Conservation (phyloP, 108 stramenopile genomes). For the Fistulifera solaris region DNA sequence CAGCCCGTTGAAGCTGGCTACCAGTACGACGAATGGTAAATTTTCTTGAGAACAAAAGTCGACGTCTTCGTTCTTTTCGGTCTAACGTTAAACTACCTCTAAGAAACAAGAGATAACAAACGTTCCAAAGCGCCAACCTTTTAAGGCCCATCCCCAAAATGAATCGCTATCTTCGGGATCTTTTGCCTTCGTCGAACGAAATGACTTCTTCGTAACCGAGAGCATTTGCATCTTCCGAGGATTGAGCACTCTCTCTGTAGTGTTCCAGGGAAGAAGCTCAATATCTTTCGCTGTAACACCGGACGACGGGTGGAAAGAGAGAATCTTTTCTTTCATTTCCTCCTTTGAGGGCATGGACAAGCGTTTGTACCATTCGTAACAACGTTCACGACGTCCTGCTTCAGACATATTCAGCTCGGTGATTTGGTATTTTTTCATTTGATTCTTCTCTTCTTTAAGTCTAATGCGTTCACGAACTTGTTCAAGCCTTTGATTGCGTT, state of each 20-base stretch:
- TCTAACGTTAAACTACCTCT: too few species aligned
- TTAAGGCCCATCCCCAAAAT: too few species aligned
- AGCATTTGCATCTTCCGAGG: not conserved
- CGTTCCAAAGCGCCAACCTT: too few species aligned
- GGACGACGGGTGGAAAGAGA: not conserved
- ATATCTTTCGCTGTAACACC: not conserved
- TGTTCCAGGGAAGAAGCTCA: conserved; percentile 6
- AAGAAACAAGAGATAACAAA: too few species aligned
- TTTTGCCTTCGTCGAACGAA: too few species aligned
- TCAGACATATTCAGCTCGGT: not conserved
- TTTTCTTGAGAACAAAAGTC: too few species aligned
- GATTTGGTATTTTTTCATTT: not conserved
- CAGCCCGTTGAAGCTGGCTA: too few species aligned
- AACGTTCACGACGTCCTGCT: conserved; percentile 1
- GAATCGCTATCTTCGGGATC: too few species aligned
- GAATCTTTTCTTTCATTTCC: conserved; percentile 1
- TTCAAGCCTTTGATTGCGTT: conserved; percentile 1
- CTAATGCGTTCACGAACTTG: conserved; percentile 4
- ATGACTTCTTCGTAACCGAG: too few species aligned
- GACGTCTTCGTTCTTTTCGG: too few species aligned
- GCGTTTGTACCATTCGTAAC: not conserved
- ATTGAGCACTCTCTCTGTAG: not conserved
- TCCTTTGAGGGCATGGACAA: not conserved
- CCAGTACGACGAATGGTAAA: too few species aligned
- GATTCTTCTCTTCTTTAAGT: not conserved